phyloP scores from a whole-genome alignment of 257 asterid genomes.

The Eustoma russellianum region DNA sequence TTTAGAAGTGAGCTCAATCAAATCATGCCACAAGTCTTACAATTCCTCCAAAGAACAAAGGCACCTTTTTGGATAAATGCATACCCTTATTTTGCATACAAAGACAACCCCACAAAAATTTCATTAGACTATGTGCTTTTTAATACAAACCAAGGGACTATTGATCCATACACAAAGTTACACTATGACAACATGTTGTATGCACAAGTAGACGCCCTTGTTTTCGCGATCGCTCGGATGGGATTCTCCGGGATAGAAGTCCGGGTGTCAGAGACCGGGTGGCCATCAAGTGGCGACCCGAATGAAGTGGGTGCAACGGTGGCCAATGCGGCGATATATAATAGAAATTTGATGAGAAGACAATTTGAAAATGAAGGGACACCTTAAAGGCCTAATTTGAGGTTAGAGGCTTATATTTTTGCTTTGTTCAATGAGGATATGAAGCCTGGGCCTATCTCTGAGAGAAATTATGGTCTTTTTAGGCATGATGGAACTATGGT shows the following conservation, averaged over 20 bases:
- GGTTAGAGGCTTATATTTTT: constrained; percentile 60
- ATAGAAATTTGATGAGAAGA: constrained; percentile 55
- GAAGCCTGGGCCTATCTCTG: constrained; percentile 78
- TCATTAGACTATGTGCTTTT: constrained; percentile 57
- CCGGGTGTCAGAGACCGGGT: constrained; percentile 73
- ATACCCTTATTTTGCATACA: constrained; percentile 86
- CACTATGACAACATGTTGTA: constrained; percentile 84
- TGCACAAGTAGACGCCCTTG: constrained; percentile 77
- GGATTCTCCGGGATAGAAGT: constrained; percentile 58
- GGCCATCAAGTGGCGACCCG: constrained; percentile 76
- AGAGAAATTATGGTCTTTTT: constrained; percentile 64
- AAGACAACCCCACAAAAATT: constrained; percentile 46
- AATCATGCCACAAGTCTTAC: constrained; percentile 52
- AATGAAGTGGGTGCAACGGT: constrained; percentile 56
- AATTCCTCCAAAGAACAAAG: constrained; percentile 48
- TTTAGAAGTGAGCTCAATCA: constrained; percentile 40
- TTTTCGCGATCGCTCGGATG: constrained; percentile 52
- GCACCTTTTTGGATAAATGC: constrained; percentile 87
- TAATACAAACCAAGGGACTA: constrained; percentile 59
- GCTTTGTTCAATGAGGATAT: constrained; percentile 74
- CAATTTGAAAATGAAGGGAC: constrained; percentile 58
- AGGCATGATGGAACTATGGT: constrained; percentile 63
- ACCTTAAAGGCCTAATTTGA: constrained; percentile 50
- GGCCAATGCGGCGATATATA: constrained; percentile 52
- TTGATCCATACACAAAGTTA: constrained; percentile 49